Conservation (phyloP, 2,329 filamentous ascomycete genomes). For the Colletotrichum abscissum region DNA sequence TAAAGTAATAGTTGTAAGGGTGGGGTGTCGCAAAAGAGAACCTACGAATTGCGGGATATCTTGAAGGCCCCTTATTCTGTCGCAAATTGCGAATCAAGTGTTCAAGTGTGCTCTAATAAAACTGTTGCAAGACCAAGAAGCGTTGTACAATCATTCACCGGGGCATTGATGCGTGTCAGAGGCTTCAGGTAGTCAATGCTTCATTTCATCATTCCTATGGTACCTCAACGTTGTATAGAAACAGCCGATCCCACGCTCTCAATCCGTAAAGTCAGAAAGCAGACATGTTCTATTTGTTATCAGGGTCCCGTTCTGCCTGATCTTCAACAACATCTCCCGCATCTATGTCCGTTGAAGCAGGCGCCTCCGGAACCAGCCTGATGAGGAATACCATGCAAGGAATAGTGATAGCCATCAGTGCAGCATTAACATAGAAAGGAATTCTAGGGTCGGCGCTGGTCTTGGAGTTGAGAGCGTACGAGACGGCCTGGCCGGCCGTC, state of each 20-base stretch:
- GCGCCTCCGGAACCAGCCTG: slow-evolving; percentile 13
- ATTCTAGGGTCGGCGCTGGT: slow-evolving; percentile 14
- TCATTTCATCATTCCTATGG: neutral
- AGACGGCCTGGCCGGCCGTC: slow-evolving; percentile 44
- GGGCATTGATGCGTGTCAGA: neutral
- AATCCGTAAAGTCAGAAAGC: neutral
- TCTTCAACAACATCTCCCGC: slow-evolving; percentile 3
- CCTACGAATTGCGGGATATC: too few relatives aligned
- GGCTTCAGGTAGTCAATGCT: neutral
- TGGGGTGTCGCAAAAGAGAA: too few relatives aligned
- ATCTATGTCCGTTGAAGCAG: slow-evolving; percentile 19
- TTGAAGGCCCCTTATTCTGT: too few relatives aligned
- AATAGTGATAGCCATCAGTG: neutral
- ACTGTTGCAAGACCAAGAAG: neutral
- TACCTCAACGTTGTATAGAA: neutral
- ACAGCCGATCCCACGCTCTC: too few relatives aligned
- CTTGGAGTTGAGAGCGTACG: slow-evolving; percentile 44
- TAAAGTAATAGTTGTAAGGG: too few relatives aligned
- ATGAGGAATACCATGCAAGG: slow-evolving; percentile 28
- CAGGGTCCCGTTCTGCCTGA: neutral
- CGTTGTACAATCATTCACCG: neutral
- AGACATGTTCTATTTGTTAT: neutral
- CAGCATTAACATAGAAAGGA: slow-evolving; percentile 2
- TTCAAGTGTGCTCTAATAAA: neutral
- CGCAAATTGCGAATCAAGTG: too few relatives aligned